Evolutionary conservation across 257 asterid species (phyloP).

Genomic region (Solanum habrochaites): DNA sequence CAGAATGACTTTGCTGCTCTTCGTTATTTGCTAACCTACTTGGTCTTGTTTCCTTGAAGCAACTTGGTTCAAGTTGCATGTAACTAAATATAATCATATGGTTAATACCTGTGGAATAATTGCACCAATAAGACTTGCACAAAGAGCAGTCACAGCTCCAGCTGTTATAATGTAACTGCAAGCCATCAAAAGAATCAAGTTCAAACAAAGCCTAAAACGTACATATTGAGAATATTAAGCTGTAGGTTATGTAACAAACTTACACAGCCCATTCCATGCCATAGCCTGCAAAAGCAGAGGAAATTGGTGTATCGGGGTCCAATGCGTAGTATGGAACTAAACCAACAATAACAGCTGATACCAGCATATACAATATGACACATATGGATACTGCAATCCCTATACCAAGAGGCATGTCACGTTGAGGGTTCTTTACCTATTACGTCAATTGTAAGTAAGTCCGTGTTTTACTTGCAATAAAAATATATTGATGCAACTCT

Average conservation of each 20-base stretch:
- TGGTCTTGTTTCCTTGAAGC: not conserved
- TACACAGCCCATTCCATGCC: constrained; percentile 35
- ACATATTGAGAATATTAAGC: not conserved
- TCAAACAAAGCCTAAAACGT: not conserved
- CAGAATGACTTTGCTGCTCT: not conserved
- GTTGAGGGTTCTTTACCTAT: constrained; percentile 26
- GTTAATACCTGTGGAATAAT: constrained; percentile 28
- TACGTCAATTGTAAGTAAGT: not conserved
- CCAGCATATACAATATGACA: constrained; percentile 19
- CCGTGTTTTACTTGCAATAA: not conserved
- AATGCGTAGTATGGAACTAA: constrained; percentile 27
- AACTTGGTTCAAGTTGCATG: not conserved
- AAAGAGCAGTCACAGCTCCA: constrained; percentile 29
- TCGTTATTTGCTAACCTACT: not conserved
- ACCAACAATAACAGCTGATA: constrained; percentile 28
- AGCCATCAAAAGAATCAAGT: not conserved
- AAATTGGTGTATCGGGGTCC: constrained; percentile 31
- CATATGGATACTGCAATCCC: constrained; percentile 19
- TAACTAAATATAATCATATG: not conserved
- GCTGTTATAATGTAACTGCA: constrained; percentile 24
- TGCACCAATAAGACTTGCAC: constrained; percentile 33
- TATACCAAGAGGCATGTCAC: constrained; percentile 30
- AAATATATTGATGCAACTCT: not conserved
- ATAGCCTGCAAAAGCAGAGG: constrained; percentile 24
- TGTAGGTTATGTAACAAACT: not conserved